Evolutionary conservation across 768 basidiomycete genomes (phyloP).

Genomic region (Russula olivacea): DNA sequence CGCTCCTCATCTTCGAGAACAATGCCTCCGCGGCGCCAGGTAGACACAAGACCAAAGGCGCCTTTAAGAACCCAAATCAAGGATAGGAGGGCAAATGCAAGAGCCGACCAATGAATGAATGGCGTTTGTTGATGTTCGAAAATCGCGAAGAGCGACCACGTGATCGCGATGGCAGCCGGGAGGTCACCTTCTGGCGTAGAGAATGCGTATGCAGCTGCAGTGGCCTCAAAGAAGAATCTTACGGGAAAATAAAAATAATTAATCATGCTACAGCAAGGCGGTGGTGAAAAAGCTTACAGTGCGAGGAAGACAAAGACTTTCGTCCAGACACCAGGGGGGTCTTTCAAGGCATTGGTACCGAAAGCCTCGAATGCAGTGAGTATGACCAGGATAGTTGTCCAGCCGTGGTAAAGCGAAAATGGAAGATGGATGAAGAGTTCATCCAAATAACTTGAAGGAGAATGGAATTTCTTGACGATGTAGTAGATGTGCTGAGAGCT

Average conservation of each 20-base stretch:
- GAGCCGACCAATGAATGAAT: slow-evolving; percentile 88
- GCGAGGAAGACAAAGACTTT: slow-evolving; percentile 94
- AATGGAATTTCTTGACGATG: slow-evolving; percentile 81
- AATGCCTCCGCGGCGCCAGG: slow-evolving; percentile 42
- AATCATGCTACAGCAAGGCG: not conserved
- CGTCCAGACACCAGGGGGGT: slow-evolving; percentile 79
- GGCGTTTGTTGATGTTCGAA: slow-evolving; percentile 65
- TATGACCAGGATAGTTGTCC: slow-evolving; percentile 80
- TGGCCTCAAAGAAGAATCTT: slow-evolving; percentile 88
- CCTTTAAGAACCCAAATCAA: slow-evolving; percentile 83
- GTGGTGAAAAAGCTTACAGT: slow-evolving; percentile 45
- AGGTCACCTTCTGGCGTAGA: slow-evolving; percentile 86
- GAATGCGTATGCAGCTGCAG: slow-evolving; percentile 92
- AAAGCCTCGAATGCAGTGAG: slow-evolving; percentile 85
- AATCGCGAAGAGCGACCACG: slow-evolving; percentile 92
- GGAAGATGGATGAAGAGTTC: slow-evolving; percentile 93
- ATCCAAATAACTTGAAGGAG: slow-evolving; percentile 56
- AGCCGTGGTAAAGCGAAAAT: slow-evolving; percentile 93
- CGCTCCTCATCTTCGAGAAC: slow-evolving; percentile 82
- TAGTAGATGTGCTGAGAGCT: slow-evolving; percentile 79
- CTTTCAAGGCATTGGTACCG: slow-evolving; percentile 62
- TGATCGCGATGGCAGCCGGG: slow-evolving; percentile 85
- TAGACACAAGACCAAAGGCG: slow-evolving; percentile 45
- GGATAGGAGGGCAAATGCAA: slow-evolving; percentile 80
- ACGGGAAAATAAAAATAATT: not conserved